A percentile compares a stretch with the other conserved stretches of the same genome.
Evolutionary conservation across 2,329 filamentous ascomycete species (phyloP).

Genomic region (Ceratocystis eucalypticola): DNA sequence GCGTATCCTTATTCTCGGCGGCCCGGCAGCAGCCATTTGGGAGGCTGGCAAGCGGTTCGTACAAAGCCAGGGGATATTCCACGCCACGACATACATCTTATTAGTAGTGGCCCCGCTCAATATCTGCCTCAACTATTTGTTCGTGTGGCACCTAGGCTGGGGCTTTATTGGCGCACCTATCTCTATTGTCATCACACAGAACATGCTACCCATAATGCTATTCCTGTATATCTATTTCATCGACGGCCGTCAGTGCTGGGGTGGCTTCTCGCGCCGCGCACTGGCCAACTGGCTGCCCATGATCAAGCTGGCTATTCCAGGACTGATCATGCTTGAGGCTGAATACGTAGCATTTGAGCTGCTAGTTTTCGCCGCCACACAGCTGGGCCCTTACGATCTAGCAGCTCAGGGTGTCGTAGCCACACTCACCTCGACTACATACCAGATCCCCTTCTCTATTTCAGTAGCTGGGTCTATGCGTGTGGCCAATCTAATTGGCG

Average conservation of each 20-base stretch:
- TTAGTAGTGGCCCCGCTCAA: conserved; percentile 65
- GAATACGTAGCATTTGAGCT: conserved; percentile 92
- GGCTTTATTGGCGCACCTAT: conserved; percentile 73
- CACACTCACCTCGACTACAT: conserved; percentile 66
- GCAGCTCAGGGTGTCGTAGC: conserved; percentile 80
- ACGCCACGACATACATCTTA: conserved; percentile 63
- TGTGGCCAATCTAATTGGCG: conserved; percentile 83
- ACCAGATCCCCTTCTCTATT: conserved; percentile 84
- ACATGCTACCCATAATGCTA: conserved; percentile 60
- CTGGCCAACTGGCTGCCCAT: conserved; percentile 62
- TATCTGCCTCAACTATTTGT: conserved; percentile 61
- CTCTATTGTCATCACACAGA: conserved; percentile 66
- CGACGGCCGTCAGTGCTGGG: conserved; percentile 68
- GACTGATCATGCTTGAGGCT: conserved; percentile 85
- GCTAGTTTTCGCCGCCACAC: conserved; percentile 67
- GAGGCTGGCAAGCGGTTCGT: conserved; percentile 69
- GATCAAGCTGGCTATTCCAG: conserved; percentile 76
- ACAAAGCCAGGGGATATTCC: conserved; percentile 71
- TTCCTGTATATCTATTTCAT: conserved; percentile 65
- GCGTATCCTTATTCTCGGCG: conserved; percentile 55
- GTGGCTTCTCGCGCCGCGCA: conserved; percentile 58
- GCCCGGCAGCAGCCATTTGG: conserved; percentile 63
- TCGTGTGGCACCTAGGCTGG: conserved; percentile 57
- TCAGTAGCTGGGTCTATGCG: conserved; percentile 79
- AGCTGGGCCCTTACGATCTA: conserved; percentile 64